Base-by-base conservation (phyloP, 225 moss, liverwort and hornwort genomes). In the Asterella californica region DNA sequence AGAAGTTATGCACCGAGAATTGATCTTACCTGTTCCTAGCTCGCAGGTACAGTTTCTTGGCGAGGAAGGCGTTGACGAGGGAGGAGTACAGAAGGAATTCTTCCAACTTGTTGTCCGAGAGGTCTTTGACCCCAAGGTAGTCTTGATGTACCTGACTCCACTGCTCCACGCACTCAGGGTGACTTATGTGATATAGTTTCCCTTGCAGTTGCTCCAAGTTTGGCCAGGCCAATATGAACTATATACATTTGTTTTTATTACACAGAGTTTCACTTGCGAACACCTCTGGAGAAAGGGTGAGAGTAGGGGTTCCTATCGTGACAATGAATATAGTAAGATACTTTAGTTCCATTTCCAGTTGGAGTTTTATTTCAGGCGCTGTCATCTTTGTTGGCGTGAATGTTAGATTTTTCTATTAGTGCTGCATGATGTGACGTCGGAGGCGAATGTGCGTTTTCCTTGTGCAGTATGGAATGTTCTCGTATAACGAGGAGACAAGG, bases 41-140 rank as follows among this genome's bases (percentile, higher is more conserved):
- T 75, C 15, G 75, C 74, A 87, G 87, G 88, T 88, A 21, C 88
- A 88, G 78, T 88, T 88, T 79, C 57, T 88, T 76, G 88, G 88
- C 27, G 88, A 88, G 75, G 88, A 88, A 85, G 88, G 88, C 29
- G 88, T 88, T 64, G 88, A 88, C 63, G 88, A 88, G 75, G 88
- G 88, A 60, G 85, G 88, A 78, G 85, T 88, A 22, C 88, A 88
- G 64, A 88, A 88, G 38, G 88, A 88, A 64, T 88, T 88, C 73
- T 88, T 88, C 54, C 88, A 88, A 32, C 85, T 88, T 70, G 82
- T 88, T 62, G 68, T 88, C 36, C 80, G 88, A 21, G 88, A 88
- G 63, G 85, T 88, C 32, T 88, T 88, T 72, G 85, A 88, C 78
- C 85, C 85, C 14, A 85, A 88, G 87, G 85, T 87, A 84, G 29